A percentile compares a stretch with the other conserved stretches of the same genome.
These are phyloP conservation scores for Talaromyces sp. DNA, from an alignment of 2,329 filamentous ascomycete genomes.

Conservation along the genomic window DNA sequence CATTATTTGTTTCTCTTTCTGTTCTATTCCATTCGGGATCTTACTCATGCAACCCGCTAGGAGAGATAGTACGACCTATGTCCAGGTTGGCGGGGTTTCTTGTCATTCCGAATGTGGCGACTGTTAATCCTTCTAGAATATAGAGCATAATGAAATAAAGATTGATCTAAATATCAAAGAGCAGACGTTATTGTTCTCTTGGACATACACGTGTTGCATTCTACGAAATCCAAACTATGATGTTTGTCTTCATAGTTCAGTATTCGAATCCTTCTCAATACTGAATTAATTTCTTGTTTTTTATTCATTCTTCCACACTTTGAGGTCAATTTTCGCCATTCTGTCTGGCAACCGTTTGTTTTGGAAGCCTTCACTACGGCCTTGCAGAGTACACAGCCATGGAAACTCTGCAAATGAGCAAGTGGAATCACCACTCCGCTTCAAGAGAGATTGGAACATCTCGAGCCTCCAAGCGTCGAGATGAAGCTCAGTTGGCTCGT, in stretches of 20 bases:
- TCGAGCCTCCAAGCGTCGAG: slow-evolving; percentile 23
- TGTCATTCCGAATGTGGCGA: not conserved
- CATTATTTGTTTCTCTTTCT: not conserved
- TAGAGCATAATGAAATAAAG: not conserved
- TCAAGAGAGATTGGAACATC: slow-evolving; percentile 4
- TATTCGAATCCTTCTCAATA: not conserved
- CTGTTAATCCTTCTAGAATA: not conserved
- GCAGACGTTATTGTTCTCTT: not conserved
- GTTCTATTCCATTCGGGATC: not conserved
- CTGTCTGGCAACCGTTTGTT: not conserved
- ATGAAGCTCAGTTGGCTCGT: slow-evolving; percentile 44
- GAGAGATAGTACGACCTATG: not conserved
- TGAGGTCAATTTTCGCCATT: not conserved
- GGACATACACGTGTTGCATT: not conserved
- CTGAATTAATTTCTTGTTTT: no score
- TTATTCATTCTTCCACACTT: not conserved
- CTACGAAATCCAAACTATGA: not conserved
- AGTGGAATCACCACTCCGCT: not conserved
- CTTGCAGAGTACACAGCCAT: not conserved
- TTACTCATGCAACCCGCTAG: not conserved
- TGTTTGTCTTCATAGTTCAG: not conserved
- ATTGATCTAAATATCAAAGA: not conserved
- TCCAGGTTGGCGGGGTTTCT: not conserved
- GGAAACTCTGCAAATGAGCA: slow-evolving; percentile 7
- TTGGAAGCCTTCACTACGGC: not conserved